phyloP scores from a whole-genome alignment of 345 rosid species.

The Conringia planisiliqua region DNA sequence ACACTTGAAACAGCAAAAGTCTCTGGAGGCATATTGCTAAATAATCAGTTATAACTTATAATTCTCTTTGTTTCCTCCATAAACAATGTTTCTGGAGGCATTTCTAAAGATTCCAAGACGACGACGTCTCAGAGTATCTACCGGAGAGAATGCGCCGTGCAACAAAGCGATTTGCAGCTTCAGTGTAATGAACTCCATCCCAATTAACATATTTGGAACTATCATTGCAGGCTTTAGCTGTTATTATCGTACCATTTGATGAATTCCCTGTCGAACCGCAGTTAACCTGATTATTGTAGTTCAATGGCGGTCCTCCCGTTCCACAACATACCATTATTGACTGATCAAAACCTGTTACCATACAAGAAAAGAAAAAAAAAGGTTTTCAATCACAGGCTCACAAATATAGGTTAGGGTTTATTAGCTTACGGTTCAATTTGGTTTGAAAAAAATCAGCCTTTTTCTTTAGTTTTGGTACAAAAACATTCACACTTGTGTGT shows the following conservation, averaged over 20 bases:
- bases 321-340: constrained; percentile 95
- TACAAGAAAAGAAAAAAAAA: not conserved
- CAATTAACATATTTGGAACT: constrained; percentile 82
- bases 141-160: constrained; percentile 75
- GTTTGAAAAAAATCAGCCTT: too few relatives aligned
- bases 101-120: constrained; percentile 24
- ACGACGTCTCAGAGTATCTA: constrained; percentile 62
- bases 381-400: not conserved
- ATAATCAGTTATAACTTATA: not conserved
- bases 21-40: not conserved
- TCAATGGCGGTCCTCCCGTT: constrained; percentile 80
- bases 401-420: too few relatives aligned
- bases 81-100: not conserved
- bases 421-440: too few relatives aligned
- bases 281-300: constrained; percentile 54
- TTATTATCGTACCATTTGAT: constrained; percentile 51
- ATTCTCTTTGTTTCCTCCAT: not conserved
- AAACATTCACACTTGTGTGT: too few relatives aligned
- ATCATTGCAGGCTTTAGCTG: constrained; percentile 58
- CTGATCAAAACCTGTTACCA: constrained; percentile 81
- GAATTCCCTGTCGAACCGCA: constrained; percentile 73
- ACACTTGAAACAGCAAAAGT: not conserved
- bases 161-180: constrained; percentile 79
- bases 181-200: constrained; percentile 96
- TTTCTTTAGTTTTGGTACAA: too few relatives aligned